Conservation (phyloP, 345 rosid species). For the Crucihimalaya himalaica region DNA sequence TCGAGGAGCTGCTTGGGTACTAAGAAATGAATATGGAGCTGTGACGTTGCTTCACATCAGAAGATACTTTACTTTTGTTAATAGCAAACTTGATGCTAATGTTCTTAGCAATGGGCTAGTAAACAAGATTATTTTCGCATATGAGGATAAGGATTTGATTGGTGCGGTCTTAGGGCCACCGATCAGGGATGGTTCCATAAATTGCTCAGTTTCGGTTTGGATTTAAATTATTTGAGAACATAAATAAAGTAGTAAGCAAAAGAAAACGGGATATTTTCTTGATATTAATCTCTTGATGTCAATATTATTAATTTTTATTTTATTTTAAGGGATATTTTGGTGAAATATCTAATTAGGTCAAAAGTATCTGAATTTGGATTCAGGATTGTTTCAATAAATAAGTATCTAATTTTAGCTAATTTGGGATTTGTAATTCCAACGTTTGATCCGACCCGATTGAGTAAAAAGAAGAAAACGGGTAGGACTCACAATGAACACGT, state of each 20-base stretch:
- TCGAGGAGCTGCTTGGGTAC: too few species aligned
- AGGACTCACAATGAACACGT: conserved; percentile 3
- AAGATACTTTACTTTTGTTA: too few species aligned
- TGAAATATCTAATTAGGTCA: conserved; percentile 27
- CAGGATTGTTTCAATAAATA: conserved; percentile 9
- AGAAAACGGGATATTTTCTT: conserved; percentile 18
- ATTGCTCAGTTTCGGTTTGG: not conserved
- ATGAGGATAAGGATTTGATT: too few species aligned
- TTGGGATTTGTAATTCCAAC: conserved; percentile 4
- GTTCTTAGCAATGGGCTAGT: too few species aligned
- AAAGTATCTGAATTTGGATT: conserved; percentile 1
- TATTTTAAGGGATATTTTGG: conserved; percentile 7
- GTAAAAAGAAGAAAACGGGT: conserved; percentile 6
- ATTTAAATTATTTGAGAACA: not conserved
- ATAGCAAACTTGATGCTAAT: too few species aligned
- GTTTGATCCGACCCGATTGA: not conserved
- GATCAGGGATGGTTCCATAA: not conserved
- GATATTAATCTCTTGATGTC: too few species aligned
- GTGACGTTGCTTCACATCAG: too few species aligned
- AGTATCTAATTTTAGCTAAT: conserved; percentile 28
- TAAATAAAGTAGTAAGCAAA: not conserved
- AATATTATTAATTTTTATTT: too few species aligned
- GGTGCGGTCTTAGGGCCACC: too few species aligned
- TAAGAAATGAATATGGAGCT: too few species aligned
- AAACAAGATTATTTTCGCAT: too few species aligned